Conservation (phyloP, 495 filamentous ascomycete genomes). For the Penicillium taxi region DNA sequence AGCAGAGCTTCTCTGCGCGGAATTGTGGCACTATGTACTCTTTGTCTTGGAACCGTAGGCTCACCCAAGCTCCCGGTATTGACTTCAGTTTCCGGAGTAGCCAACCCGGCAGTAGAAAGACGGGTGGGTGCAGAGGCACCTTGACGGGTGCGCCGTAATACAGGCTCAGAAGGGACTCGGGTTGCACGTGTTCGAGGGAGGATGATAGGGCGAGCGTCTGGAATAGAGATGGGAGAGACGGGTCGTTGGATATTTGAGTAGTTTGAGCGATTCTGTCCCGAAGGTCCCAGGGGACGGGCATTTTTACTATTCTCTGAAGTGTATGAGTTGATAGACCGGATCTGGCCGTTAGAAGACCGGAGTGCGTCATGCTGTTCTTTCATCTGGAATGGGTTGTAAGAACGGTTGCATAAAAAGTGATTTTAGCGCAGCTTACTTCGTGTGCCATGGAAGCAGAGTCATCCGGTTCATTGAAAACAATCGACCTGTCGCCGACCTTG, state of each 20-base stretch:
- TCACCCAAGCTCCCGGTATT: constrained; percentile 26
- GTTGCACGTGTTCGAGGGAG: constrained; percentile 22
- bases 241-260: constrained; percentile 36
- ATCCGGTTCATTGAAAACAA: constrained; percentile 60
- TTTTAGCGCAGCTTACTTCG: constrained; percentile 40
- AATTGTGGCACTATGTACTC: constrained; percentile 30
- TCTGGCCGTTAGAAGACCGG: constrained; percentile 46
- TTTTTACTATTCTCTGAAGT: constrained; percentile 24
- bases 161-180: constrained; percentile 30
- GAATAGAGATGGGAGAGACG: constrained; percentile 51
- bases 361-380: constrained; percentile 44
- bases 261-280: constrained; percentile 23
- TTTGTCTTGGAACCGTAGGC: constrained; percentile 18
- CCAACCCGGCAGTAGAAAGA: constrained; percentile 30
- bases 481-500: constrained; percentile 55
- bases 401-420: background rate
- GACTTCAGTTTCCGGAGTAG: constrained; percentile 38
- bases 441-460: constrained; percentile 45
- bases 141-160: constrained; percentile 27
- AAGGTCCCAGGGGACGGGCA: constrained; percentile 20
- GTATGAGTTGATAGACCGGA: constrained; percentile 42
- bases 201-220: constrained; percentile 45
- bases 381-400: constrained; percentile 26
- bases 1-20: constrained; percentile 29
- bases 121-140: constrained; percentile 20